Conservation (phyloP, 2,329 filamentous ascomycete species). For the Huntiella abstrusa region DNA sequence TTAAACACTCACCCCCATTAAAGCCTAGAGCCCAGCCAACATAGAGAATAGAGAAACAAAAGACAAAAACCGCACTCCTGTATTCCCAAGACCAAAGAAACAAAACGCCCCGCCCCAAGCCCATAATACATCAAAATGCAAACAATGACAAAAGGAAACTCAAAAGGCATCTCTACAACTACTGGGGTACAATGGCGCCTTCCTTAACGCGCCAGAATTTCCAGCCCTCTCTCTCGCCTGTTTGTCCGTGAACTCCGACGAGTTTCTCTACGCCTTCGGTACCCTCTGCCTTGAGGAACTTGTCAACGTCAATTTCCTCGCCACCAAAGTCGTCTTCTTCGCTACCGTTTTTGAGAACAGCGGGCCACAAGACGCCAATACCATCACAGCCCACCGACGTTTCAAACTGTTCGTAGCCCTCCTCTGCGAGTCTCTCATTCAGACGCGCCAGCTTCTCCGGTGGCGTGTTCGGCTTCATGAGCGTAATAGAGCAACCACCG, state of each 20-base stretch:
- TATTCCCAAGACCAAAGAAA: background rate
- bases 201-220: conserved; percentile 58
- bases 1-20: no score
- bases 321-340: conserved; percentile 61
- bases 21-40: background rate
- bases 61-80: background rate
- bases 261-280: conserved; percentile 72
- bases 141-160: conserved; percentile 1
- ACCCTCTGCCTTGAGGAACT: conserved; percentile 63
- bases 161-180: conserved; percentile 1
- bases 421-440: conserved; percentile 43
- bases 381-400: conserved; percentile 85
- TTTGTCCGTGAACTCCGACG: conserved; percentile 57
- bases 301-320: conserved; percentile 80
- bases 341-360: conserved; percentile 70
- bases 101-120: background rate
- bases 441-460: conserved; percentile 39
- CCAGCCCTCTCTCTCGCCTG: conserved; percentile 59
- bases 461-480: conserved; percentile 51
- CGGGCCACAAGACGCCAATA: conserved; percentile 85
- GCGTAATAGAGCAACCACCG: conserved; percentile 84
- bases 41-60: background rate
- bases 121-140: background rate
- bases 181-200: conserved; percentile 6
- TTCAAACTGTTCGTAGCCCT: conserved; percentile 70